phyloP scores from a whole-genome alignment of 805 yeast genomes.

The Kodamaea nitidulidarum region DNA sequence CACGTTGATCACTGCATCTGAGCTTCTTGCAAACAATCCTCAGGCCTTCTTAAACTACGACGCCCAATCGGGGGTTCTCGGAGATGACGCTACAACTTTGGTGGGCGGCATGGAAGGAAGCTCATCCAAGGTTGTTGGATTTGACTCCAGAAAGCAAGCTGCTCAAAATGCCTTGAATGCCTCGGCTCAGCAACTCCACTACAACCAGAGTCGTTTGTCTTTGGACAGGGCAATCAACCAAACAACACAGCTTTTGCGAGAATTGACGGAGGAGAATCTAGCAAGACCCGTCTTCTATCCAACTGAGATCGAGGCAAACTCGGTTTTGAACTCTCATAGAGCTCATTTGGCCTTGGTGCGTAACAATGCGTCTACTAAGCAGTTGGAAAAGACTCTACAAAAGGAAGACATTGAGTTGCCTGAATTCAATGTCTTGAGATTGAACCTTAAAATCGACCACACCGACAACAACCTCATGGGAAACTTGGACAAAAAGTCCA shows the following conservation, averaged over 20 bases:
- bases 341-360: constrained; percentile 53
- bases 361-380: constrained; percentile 22
- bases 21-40: constrained; percentile 8
- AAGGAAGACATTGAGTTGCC: constrained; percentile 21
- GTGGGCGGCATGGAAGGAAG: constrained; percentile 7
- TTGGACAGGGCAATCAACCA: constrained; percentile 59
- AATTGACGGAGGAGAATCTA: constrained; percentile 53
- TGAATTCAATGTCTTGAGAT: constrained; percentile 56
- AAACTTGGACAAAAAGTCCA: constrained; percentile 60
- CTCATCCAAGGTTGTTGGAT: constrained; percentile 2
- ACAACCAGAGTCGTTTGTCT: constrained; percentile 65
- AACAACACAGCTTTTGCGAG: constrained; percentile 47
- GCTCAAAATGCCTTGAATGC: constrained; percentile 31
- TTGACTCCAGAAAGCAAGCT: background rate
- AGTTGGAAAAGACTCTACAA: constrained; percentile 15
- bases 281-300: constrained; percentile 64
- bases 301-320: constrained; percentile 31
- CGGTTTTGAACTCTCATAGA: constrained; percentile 44
- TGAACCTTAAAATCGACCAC: constrained; percentile 50
- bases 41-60: constrained; percentile 8
- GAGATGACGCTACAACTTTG: constrained; percentile 7
- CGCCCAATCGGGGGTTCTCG: constrained; percentile 1
- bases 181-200: constrained; percentile 69
- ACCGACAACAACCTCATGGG: constrained; percentile 42
- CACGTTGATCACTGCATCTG: constrained; percentile 10